These are phyloP conservation scores for Brasenia schreberi DNA, from an alignment of 164 flowering plant species.

Conservation along the genomic window DNA sequence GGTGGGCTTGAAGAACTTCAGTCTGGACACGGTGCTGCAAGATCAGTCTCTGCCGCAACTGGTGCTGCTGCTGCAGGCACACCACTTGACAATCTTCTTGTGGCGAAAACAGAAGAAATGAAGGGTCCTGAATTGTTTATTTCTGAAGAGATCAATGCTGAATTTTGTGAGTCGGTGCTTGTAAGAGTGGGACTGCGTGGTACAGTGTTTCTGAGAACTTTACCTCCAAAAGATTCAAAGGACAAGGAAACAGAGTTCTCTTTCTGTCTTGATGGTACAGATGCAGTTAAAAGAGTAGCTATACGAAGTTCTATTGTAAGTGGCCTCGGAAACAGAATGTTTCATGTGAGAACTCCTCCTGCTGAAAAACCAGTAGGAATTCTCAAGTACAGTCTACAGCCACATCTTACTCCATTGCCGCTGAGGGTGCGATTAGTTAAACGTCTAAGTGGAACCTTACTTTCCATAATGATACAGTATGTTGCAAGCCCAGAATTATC, in stretches of 20 bases:
- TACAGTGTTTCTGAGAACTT: conserved; percentile 52
- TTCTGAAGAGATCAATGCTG: conserved; percentile 64
- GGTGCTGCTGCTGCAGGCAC: conserved; percentile 25
- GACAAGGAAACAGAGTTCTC: conserved; percentile 91
- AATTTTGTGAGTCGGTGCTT: conserved; percentile 84
- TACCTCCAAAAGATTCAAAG: conserved; percentile 55
- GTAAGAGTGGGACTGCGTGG: conserved; percentile 85
- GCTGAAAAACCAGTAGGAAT: conserved; percentile 64
- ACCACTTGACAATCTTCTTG: conserved; percentile 65
- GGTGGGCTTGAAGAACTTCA: conserved; percentile 78
- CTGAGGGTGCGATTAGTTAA: conserved; percentile 70
- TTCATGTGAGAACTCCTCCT: conserved; percentile 67
- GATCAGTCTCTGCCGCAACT: conserved; percentile 9
- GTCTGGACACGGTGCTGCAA: conserved; percentile 27
- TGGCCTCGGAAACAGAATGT: conserved; percentile 79
- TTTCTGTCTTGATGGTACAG: conserved; percentile 61
- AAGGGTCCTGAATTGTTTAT: conserved; percentile 89
- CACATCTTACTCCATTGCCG: conserved; percentile 73
- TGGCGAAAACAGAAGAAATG: conserved; percentile 58
- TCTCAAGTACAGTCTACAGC: conserved; percentile 73
- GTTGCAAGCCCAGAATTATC: conserved; percentile 69
- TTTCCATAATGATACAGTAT: conserved; percentile 93
- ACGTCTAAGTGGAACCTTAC: conserved; percentile 82
- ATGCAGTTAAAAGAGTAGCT: conserved; percentile 62
- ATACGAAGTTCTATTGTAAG: conserved; percentile 67